phyloP scores from a whole-genome alignment of 2,329 filamentous ascomycete species.

The Ceratocystiopsis sp. region DNA sequence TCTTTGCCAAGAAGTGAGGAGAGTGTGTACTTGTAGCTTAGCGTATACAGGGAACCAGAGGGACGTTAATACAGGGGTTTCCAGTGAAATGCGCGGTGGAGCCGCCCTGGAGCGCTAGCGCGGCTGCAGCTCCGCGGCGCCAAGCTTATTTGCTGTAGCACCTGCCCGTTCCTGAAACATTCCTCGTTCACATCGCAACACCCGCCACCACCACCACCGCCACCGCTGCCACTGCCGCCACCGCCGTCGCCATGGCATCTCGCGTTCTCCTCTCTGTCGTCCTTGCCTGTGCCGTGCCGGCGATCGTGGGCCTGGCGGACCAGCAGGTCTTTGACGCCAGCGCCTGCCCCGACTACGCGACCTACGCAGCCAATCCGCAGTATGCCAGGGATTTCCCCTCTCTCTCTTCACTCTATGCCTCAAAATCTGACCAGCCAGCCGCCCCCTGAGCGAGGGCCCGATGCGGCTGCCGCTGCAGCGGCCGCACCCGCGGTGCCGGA shows the following conservation, averaged over 20 bases:
- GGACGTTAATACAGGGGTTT: too few relatives aligned
- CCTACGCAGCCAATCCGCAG: conserved; percentile 42
- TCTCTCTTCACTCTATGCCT: background rate
- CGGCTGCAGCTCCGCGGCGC: too few relatives aligned
- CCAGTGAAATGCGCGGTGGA: too few relatives aligned
- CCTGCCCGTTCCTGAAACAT: too few relatives aligned
- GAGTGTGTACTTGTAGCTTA: background rate
- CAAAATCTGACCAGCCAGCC: conserved; percentile 26
- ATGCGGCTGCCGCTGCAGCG: conserved; percentile 73
- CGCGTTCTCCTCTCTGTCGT: conserved; percentile 4
- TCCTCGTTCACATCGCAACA: background rate
- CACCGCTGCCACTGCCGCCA: background rate
- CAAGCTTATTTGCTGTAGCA: too few relatives aligned
- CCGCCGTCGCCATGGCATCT: conserved; percentile 5
- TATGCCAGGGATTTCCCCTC: conserved; percentile 18
- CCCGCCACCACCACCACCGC: background rate
- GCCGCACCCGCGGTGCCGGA: conserved; percentile 65
- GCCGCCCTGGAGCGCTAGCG: too few relatives aligned
- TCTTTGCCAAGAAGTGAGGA: conserved; percentile 64
- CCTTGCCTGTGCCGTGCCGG: background rate
- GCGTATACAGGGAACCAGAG: too few relatives aligned
- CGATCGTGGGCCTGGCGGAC: background rate
- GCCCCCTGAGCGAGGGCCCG: conserved; percentile 63
- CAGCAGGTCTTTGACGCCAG: conserved; percentile 14
- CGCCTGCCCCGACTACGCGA: conserved; percentile 48